phyloP scores from a whole-genome alignment of 2,329 filamentous ascomycete genomes.

The Lecanoromycetidae sp. region DNA sequence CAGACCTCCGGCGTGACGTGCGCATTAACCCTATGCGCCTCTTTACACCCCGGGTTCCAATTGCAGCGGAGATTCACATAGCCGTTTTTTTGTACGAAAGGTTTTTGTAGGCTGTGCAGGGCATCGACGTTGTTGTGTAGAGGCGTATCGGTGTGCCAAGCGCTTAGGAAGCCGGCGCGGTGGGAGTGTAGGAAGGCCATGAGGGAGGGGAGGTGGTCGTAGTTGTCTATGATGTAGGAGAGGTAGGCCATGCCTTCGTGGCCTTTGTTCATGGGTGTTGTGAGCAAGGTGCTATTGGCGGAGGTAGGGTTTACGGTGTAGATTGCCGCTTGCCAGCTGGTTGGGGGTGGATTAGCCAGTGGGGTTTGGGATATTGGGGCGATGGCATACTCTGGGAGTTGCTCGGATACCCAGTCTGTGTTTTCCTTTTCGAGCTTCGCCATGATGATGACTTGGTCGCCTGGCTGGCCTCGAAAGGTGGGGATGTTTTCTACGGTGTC shows the following conservation, averaged over 20 bases:
- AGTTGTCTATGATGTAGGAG: constrained; percentile 40
- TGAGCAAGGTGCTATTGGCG: constrained; percentile 13
- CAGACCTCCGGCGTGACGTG: constrained; percentile 30
- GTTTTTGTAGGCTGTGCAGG: constrained; percentile 37
- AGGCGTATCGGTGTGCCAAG: constrained; percentile 44
- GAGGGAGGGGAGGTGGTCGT: constrained; percentile 35
- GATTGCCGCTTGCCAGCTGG: constrained; percentile 18
- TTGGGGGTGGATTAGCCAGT: background rate
- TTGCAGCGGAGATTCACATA: constrained; percentile 52
- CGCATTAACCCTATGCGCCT: constrained; percentile 24
- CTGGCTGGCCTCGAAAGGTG: constrained; percentile 10
- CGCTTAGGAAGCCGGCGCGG: constrained; percentile 24
- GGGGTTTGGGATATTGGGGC: too few relatives aligned
- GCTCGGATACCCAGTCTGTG: constrained; percentile 33
- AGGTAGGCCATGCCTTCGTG: constrained; percentile 44
- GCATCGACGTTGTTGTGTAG: constrained; percentile 43
- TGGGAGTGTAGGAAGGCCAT: constrained; percentile 36
- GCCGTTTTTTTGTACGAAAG: constrained; percentile 41
- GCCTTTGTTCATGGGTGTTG: constrained; percentile 34
- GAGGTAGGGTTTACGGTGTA: constrained; percentile 18
- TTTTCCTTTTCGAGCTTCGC: constrained; percentile 33
- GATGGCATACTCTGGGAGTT: constrained; percentile 31
- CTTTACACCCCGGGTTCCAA: constrained; percentile 44
- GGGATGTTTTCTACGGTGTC: constrained; percentile 11
- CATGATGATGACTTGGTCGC: constrained; percentile 34